A percentile compares a stretch with the other conserved stretches of the same genome.
phyloP scores from a whole-genome alignment of 805 yeast species.

The Wickerhamomyces xylosicus region DNA sequence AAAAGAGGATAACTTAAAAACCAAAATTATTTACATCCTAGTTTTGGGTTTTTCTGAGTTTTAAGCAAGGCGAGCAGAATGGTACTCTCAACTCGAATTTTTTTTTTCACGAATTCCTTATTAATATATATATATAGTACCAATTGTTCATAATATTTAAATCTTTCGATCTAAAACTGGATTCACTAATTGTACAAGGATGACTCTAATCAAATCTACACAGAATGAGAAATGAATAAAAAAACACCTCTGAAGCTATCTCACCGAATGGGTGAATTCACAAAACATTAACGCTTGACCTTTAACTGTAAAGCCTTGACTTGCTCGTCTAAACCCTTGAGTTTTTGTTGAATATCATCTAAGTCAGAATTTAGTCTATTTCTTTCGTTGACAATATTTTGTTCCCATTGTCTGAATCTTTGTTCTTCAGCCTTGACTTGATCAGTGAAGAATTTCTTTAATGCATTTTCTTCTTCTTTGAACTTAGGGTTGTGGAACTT shows the following conservation, averaged over 20 bases:
- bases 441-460: conserved; percentile 91
- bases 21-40: too few relatives aligned
- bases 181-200: not conserved
- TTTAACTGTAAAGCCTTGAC: conserved; percentile 51
- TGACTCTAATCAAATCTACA: not conserved
- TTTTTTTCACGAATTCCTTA: too few relatives aligned
- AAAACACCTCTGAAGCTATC: not conserved
- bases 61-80: too few relatives aligned
- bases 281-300: conserved; percentile 26
- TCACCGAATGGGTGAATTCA: too few relatives aligned
- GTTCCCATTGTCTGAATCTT: conserved; percentile 97
- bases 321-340: conserved; percentile 66
- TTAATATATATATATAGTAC: too few relatives aligned
- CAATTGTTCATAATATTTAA: too few relatives aligned
- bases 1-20: too few relatives aligned
- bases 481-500: conserved; percentile 77
- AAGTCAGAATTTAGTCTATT: conserved; percentile 88
- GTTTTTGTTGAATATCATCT: conserved; percentile 75
- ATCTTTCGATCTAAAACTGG: not conserved
- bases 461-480: conserved; percentile 91
- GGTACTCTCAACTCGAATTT: too few relatives aligned
- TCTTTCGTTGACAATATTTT: conserved; percentile 90
- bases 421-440: conserved; percentile 96
- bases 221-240: not conserved
- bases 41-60: too few relatives aligned